Percentiles rank a stretch among this genome's conserved stretches.
phyloP scores from a whole-genome alignment of 2,329 filamentous ascomycete species.

The Whalleya microplaca region DNA sequence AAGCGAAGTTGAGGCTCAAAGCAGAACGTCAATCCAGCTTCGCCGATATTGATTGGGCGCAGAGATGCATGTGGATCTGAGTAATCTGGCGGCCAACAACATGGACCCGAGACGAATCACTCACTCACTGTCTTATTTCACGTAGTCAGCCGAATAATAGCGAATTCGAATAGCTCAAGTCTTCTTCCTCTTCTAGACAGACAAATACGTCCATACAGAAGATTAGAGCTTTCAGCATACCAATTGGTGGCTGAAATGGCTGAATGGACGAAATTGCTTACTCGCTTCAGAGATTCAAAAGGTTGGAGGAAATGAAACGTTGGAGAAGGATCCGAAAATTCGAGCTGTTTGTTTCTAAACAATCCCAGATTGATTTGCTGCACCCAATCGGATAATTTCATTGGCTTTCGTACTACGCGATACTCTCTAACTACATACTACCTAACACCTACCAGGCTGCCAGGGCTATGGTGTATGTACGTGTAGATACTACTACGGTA shows the following conservation, averaged over 20 bases:
- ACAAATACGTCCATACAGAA: not conserved
- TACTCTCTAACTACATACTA: too few relatives aligned
- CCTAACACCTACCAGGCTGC: too few relatives aligned
- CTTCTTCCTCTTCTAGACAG: too few relatives aligned
- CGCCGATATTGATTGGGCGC: slow-evolving; percentile 22
- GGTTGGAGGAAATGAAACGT: not conserved
- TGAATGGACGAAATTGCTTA: not conserved
- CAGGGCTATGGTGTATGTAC: too few relatives aligned
- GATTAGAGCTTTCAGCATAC: not conserved
- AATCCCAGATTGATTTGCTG: not conserved
- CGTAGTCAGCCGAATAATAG: too few relatives aligned
- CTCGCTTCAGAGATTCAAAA: not conserved
- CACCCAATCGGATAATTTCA: not conserved
- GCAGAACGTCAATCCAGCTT: slow-evolving; percentile 16
- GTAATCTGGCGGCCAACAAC: not conserved
- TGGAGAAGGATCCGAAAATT: not conserved
- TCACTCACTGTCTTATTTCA: not conserved
- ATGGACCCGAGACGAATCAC: not conserved
- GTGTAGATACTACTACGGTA: too few relatives aligned
- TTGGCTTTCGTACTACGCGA: not conserved
- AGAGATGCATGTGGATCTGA: slow-evolving; percentile 1
- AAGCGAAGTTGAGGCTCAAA: slow-evolving; percentile 30
- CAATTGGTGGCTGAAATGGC: not conserved
- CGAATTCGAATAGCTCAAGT: not conserved
- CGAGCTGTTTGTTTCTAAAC: not conserved